Conservation (phyloP, 768 basidiomycete genomes). For the Suillus weaverae region DNA sequence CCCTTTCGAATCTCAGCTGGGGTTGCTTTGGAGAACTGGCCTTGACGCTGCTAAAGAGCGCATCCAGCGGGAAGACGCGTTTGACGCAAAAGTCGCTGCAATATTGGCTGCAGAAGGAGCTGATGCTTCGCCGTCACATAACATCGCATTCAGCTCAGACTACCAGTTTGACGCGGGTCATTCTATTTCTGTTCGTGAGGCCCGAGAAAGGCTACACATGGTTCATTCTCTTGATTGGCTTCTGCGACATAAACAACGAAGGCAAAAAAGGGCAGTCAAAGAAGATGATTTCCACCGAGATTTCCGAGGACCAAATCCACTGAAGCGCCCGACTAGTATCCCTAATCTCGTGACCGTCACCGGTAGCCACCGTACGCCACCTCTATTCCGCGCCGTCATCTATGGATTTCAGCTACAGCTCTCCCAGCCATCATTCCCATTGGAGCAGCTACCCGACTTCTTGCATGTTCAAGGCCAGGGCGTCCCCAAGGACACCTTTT, state of each 20-base stretch:
- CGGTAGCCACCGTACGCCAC: constrained; percentile 43
- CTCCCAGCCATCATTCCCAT: constrained; percentile 58
- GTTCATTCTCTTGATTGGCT: constrained; percentile 78
- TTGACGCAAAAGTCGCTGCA: constrained; percentile 72
- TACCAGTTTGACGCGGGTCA: constrained; percentile 67
- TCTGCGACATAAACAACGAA: constrained; percentile 48
- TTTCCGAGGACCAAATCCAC: constrained; percentile 39
- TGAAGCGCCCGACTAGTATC: constrained; percentile 32
- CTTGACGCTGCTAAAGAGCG: constrained; percentile 68
- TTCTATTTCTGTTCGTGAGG: constrained; percentile 70
- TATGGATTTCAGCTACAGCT: constrained; percentile 58
- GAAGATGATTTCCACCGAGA: constrained; percentile 48
- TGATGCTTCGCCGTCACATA: constrained; percentile 38
- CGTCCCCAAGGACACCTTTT: constrained; percentile 67
- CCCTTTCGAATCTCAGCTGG: constrained; percentile 75
- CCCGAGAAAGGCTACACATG: constrained; percentile 63
- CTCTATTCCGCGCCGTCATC: constrained; percentile 69
- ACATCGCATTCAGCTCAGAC: constrained; percentile 38
- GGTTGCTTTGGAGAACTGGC: constrained; percentile 72
- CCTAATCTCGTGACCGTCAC: constrained; percentile 47
- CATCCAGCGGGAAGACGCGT: constrained; percentile 76
- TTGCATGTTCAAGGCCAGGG: constrained; percentile 65
- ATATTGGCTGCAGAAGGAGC: constrained; percentile 47
- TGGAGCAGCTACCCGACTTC: constrained; percentile 57
- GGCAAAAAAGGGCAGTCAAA: constrained; percentile 47